A percentile compares a stretch with the other conserved stretches of the same genome.
These are phyloP conservation scores for Suillus subaureus DNA, from an alignment of 768 basidiomycete species.

Conservation along the genomic window DNA sequence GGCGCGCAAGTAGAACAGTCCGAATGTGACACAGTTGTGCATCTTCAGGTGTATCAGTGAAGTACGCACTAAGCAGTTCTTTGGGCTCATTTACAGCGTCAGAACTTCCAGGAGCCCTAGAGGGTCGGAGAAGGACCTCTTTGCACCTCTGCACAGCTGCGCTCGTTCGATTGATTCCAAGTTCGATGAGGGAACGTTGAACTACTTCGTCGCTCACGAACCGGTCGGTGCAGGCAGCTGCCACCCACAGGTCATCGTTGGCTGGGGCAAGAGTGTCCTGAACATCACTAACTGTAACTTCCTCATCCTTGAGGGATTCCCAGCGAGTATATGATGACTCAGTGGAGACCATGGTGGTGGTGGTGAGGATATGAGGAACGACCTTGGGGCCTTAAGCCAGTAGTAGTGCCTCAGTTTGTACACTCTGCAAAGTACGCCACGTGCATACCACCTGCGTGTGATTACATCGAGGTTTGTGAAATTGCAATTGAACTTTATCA, in stretches of 20 bases:
- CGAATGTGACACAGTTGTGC: conserved; percentile 69
- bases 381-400: not conserved
- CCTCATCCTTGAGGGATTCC: conserved; percentile 55
- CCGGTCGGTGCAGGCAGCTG: conserved; percentile 72
- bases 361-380: not conserved
- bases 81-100: conserved; percentile 20
- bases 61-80: conserved; percentile 50
- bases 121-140: conserved; percentile 33
- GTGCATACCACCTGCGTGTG: not conserved
- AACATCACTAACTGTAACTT: conserved; percentile 56
- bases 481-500: not conserved
- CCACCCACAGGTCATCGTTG: conserved; percentile 75
- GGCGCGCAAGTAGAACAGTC: conserved; percentile 62
- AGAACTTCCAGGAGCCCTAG: conserved; percentile 15
- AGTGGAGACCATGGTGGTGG: conserved; percentile 39
- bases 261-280: conserved; percentile 50
- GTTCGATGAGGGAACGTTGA: conserved; percentile 59
- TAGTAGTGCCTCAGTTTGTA: not conserved
- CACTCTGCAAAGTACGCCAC: not conserved
- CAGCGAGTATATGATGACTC: conserved; percentile 51
- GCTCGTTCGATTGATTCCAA: conserved; percentile 65
- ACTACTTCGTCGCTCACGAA: conserved; percentile 56
- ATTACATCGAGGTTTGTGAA: conserved; percentile 5
- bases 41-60: conserved; percentile 57
- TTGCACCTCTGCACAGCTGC: conserved; percentile 49